Evolutionary conservation across 139 green algal species (phyloP).

Genomic region (Micractinium sp.): DNA sequence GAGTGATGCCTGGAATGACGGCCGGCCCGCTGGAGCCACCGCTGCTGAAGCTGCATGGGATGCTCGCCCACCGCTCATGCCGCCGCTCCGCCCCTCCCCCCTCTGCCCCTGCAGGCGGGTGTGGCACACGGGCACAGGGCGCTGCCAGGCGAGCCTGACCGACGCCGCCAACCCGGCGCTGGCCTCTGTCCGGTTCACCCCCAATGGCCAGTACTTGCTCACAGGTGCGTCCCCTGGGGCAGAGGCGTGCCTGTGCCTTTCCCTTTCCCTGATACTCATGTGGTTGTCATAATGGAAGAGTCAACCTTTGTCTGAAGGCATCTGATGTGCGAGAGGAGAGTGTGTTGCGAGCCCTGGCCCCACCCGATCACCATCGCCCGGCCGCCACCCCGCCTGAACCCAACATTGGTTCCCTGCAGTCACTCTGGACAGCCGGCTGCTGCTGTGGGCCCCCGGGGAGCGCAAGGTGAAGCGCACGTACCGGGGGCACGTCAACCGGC

Average conservation of each 20-base stretch:
- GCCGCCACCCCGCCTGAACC: too few species aligned
- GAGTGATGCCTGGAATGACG: not conserved
- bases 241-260: not conserved
- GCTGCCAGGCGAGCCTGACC: conserved; percentile 87
- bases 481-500: conserved; percentile 64
- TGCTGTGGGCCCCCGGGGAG: conserved; percentile 78
- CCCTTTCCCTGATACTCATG: not conserved
- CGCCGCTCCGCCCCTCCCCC: too few species aligned
- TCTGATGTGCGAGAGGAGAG: not conserved
- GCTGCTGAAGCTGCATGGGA: not conserved
- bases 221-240: not conserved
- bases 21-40: not conserved
- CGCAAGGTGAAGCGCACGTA: conserved; percentile 56
- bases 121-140: conserved; percentile 72
- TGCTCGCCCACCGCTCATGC: not conserved
- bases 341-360: too few species aligned
- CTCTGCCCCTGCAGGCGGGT: conserved; percentile 30
- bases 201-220: conserved; percentile 84
- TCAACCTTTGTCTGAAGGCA: not conserved
- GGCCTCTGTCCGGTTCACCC: conserved; percentile 81
- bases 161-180: conserved; percentile 77
- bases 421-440: conserved; percentile 66
- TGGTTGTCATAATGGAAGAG: not conserved
- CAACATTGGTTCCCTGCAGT: conserved; percentile 39
- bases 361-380: too few species aligned